Base-by-base conservation (phyloP, 1,284 basidiomycete genomes). In the Pascua guehoae region DNA sequence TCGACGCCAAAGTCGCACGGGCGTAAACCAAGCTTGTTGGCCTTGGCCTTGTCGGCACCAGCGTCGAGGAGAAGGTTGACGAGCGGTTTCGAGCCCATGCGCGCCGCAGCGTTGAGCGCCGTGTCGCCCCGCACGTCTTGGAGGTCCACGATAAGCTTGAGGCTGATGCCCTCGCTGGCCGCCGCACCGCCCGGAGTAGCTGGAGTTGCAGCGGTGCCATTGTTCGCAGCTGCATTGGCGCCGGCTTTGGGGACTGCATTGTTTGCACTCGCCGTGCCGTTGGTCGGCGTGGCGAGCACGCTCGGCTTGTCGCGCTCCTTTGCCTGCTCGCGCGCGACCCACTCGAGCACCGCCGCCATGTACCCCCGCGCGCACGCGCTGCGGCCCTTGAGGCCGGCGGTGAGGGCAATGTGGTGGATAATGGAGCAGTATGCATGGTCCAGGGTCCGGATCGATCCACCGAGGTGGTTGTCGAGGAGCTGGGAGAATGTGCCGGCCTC, bases 51-150 rank as follows among this genome's bases (percentile, higher is more conserved):
- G 76, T 97, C 94, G 2, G 95, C 96, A 9, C 93, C 93, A 8
- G 93, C 91, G 67, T 98, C 94, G 58, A 99, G 71, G 59, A 98
- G 78, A 24, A 91, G 88, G 66, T 88, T 82, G 16, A 98, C 91
- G 62, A 98, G 78, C 63, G 88, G 86, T 59, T 88, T 83, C 75
- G 94, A 97, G 3, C 96, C 96, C 0, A 98, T 87, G 51, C 96
- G 81, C 0, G 96, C 94, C 12, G 94, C 91, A 64, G 97, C 91
- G 76, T 95, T 96, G 64, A 99, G 76, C 5, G 93, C 91, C 0
- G 96, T 98, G 72, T 99, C 96, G 1, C 96, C 96, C 73, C 98
- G 88, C 63, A 91, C 86, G 73, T 99, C 96, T 76, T 94, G 91
- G 42, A 96, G 81, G 76, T 98, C 91, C 14, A 98, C 85, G 42